A percentile compares a stretch with the other conserved stretches of the same genome.
Evolutionary conservation across 129 eudicot species (phyloP).

Genomic region (Helianthus tuberosus): DNA sequence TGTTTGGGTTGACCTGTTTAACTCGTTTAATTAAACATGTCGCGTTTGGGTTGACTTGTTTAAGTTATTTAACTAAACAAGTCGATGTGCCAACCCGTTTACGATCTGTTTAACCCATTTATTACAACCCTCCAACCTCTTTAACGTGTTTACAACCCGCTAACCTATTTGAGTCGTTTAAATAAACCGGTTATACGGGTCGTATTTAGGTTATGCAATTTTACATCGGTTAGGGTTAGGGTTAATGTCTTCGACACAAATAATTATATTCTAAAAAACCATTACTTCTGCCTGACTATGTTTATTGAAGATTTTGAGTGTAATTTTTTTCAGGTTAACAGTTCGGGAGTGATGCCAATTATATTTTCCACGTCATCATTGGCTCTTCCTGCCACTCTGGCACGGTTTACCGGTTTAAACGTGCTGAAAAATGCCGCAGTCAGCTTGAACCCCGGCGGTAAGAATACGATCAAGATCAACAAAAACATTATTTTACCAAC

Average conservation of each 20-base stretch:
- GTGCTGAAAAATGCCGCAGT: conserved; percentile 81
- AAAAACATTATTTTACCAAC: neutral
- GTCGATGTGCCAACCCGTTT: neutral
- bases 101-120: neutral
- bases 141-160: too few relatives aligned
- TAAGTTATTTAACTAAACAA: neutral
- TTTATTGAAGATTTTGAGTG: conserved; percentile 10
- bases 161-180: neutral
- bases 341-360: conserved; percentile 99
- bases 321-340: conserved; percentile 69
- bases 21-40: neutral
- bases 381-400: conserved; percentile 95
- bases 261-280: neutral
- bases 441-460: conserved; percentile 95
- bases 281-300: neutral
- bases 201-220: neutral
- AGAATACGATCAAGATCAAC: conserved; percentile 22
- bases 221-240: neutral
- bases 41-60: too few relatives aligned
- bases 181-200: too few relatives aligned
- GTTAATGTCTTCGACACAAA: neutral
- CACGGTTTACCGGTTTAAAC: conserved; percentile 90
- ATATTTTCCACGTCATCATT: conserved; percentile 95
- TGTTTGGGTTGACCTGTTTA: neutral
- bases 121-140: too few relatives aligned